A percentile compares a stretch with the other conserved stretches of the same genome.
These are phyloP conservation scores for Mortierella sp. DNA, from an alignment of 371 early-diverging fungal species.

Conservation along the genomic window DNA sequence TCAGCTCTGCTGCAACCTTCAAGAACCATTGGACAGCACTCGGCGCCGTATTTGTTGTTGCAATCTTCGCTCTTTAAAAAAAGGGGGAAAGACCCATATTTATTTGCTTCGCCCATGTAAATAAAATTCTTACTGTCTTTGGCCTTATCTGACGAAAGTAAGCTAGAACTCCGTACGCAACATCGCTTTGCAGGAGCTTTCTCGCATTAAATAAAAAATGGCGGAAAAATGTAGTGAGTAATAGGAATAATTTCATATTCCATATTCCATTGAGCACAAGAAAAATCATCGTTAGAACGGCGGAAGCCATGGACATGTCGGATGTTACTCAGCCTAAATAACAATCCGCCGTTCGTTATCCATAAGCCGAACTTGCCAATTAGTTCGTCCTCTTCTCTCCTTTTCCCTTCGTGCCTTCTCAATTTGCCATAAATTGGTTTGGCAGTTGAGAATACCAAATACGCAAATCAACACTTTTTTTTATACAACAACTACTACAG, in stretches of 20 bases:
- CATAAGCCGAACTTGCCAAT: not conserved
- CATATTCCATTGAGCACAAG: constrained; percentile 31
- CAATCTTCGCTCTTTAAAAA: constrained; percentile 21
- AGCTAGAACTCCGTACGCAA: no score
- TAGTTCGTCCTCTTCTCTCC: not conserved
- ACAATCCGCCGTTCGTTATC: constrained; percentile 10
- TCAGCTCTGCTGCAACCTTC: constrained; percentile 22
- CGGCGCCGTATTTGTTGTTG: constrained; percentile 8
- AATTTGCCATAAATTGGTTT: no score
- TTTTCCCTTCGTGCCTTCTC: not conserved
- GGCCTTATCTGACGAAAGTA: not conserved
- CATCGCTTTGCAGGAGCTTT: no score
- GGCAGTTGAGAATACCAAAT: not conserved
- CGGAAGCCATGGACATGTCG: not conserved
- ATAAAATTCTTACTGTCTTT: not conserved
- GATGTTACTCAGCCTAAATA: constrained; percentile 27
- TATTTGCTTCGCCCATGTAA: constrained; percentile 2
- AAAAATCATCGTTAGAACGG: not conserved
- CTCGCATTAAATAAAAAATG: no score
- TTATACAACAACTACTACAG: not conserved
- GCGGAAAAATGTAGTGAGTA: not conserved
- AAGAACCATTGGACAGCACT: constrained; percentile 30
- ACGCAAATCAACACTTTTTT: not conserved
- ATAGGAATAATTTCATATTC: constrained; percentile 17
- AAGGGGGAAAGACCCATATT: not conserved